Conservation (phyloP, 2,329 filamentous ascomycete species). For the Aspergillus amoenus region DNA sequence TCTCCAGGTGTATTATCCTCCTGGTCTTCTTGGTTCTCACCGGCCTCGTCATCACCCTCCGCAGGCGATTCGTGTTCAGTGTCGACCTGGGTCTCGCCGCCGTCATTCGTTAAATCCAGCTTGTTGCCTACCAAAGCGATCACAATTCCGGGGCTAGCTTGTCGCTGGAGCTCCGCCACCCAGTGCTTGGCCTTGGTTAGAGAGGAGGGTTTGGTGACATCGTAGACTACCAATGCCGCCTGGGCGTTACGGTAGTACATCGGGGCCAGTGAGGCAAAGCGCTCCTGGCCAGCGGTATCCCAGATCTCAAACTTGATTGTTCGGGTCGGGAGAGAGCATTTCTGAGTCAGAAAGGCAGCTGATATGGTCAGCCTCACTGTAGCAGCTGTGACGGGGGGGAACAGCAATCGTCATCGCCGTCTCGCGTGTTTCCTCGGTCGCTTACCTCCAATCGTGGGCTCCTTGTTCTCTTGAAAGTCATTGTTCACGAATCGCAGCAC, state of each 20-base stretch:
- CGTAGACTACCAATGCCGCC: slow-evolving; percentile 96
- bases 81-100: slow-evolving; percentile 39
- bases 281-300: slow-evolving; percentile 97
- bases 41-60: slow-evolving; percentile 42
- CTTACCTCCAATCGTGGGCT: slow-evolving; percentile 95
- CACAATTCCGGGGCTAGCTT: slow-evolving; percentile 93
- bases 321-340: slow-evolving; percentile 90
- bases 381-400: background rate
- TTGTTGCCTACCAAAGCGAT: slow-evolving; percentile 98
- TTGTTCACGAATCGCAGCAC: slow-evolving; percentile 99
- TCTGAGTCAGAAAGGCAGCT: slow-evolving; percentile 98
- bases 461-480: slow-evolving; percentile 99
- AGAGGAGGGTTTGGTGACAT: slow-evolving; percentile 93
- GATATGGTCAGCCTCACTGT: slow-evolving; percentile 7
- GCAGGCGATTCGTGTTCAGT: slow-evolving; percentile 39
- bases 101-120: slow-evolving; percentile 73
- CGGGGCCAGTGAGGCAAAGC: slow-evolving; percentile 91
- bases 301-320: slow-evolving; percentile 84
- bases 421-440: background rate
- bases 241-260: slow-evolving; percentile 99
- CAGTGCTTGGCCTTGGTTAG: slow-evolving; percentile 97
- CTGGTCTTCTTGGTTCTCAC: slow-evolving; percentile 54
- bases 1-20: slow-evolving; percentile 66
- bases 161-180: slow-evolving; percentile 95
- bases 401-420: background rate